Evolutionary conservation across 192 early-diverging fungal species (phyloP).

Genomic region (Linnemannia hyalina): DNA sequence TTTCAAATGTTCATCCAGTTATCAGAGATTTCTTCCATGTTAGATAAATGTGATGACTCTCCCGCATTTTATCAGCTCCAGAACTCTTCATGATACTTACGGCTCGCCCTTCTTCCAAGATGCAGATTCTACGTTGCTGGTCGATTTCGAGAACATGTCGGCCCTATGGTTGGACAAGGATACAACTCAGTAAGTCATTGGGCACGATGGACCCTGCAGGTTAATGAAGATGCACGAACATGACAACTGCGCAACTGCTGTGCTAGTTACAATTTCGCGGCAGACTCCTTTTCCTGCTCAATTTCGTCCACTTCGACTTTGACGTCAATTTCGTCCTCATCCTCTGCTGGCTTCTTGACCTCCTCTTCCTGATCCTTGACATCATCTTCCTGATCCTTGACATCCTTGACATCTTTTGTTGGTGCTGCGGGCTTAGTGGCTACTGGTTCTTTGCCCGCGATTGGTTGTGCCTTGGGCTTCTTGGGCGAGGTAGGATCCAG

Average conservation of each 20-base stretch:
- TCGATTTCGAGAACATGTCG: conserved; percentile 50
- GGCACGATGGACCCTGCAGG: background rate
- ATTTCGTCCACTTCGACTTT: conserved; percentile 32
- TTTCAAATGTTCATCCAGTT: background rate
- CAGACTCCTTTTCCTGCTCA: conserved; percentile 49
- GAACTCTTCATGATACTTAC: conserved; percentile 29
- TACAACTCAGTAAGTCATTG: background rate
- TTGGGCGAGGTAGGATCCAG: conserved; percentile 32
- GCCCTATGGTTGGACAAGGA: conserved; percentile 15
- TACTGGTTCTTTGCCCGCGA: background rate
- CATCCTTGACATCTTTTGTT: background rate
- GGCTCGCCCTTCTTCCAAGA: conserved; percentile 63
- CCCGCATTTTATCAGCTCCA: too few species aligned
- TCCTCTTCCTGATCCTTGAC: conserved; percentile 9
- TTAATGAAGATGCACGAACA: background rate
- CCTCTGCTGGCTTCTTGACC: background rate
- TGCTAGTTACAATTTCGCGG: conserved; percentile 32
- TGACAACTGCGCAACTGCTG: background rate
- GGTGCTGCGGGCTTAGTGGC: background rate
- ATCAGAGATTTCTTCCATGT: background rate
- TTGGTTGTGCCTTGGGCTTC: conserved; percentile 14
- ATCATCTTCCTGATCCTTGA: background rate
- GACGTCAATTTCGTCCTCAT: conserved; percentile 3
- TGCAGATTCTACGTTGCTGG: conserved; percentile 17
- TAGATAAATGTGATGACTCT: background rate